phyloP scores from a whole-genome alignment of 495 filamentous ascomycete species.

The Filosporella fistucella region DNA sequence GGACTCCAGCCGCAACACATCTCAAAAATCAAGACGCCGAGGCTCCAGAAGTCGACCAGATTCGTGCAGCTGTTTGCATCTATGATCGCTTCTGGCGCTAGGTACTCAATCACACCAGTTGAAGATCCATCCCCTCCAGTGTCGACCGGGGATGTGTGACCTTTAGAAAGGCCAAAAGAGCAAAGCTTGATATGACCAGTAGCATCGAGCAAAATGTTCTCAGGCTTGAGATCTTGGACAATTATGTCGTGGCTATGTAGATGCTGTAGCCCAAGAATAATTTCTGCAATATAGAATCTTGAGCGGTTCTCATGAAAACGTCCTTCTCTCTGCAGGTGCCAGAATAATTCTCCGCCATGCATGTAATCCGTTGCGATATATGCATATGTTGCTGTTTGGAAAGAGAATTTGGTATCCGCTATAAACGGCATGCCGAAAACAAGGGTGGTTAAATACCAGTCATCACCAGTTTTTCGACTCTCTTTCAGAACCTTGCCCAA shows the following conservation, averaged over 20 bases:
- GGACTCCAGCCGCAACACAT: conserved; percentile 99
- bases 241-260: conserved; percentile 97
- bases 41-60: conserved; percentile 99
- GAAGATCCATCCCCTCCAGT: conserved; percentile 99
- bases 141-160: conserved; percentile 89
- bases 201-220: conserved; percentile 80
- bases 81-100: conserved; percentile 90
- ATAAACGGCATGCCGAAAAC: conserved; percentile 97
- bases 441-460: conserved; percentile 94
- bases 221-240: conserved; percentile 85
- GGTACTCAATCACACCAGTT: conserved; percentile 96
- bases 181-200: conserved; percentile 84
- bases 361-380: conserved; percentile 99
- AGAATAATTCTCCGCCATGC: conserved; percentile 97
- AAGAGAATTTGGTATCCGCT: conserved; percentile 96
- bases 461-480: conserved; percentile 94
- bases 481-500: conserved; percentile 99
- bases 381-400: conserved; percentile 93
- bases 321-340: conserved; percentile 97
- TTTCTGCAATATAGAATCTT: conserved; percentile 98
- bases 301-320: conserved; percentile 94
- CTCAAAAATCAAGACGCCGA: conserved; percentile 96
- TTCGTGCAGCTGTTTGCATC: conserved; percentile 97
- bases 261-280: conserved; percentile 92
- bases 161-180: conserved; percentile 93